Evolutionary conservation across 495 filamentous ascomycete species (phyloP), one percentile per base, ranked within the genome.

Genomic region (Saxophila tyrrhenica): DNA sequence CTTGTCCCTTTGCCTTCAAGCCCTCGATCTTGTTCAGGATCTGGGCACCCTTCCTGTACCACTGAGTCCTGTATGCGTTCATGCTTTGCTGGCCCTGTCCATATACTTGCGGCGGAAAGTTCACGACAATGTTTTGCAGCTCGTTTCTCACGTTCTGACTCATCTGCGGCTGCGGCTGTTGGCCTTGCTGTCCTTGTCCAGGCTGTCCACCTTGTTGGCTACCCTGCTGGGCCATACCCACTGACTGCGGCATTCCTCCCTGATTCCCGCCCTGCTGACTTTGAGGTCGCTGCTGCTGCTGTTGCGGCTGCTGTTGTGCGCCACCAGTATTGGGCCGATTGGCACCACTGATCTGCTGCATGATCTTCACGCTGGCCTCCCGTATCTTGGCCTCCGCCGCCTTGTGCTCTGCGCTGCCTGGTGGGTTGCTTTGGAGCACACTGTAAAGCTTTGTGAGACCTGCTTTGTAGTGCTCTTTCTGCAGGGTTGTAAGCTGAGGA

Each of bases 381-480:
- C 52, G 49, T 38, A 68, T 58, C 48, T 61, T 63, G 10, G 3
- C 25, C 47, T 60, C 58, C 17, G 64, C 62, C 20, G 25, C 22
- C 8, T 39, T 38, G 46, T 60, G 39, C 50, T 61, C 58, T 3
- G 25, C 25, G 38, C 54, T 59, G 45, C 55, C 62, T 32, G 49
- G 22, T 7, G 64, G 51, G 16, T 54, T 54, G 38, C 2, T 56
- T 8, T 61, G 25, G n/a, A 65, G 53, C 19, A 52, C 22, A 17
- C 19, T n/a, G 64, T 64, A 68, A n/a, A 62, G 52, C 39, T 57
- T 55, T 19, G 51, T 47, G 22, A 68, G 43, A 11, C 57, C 54
- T 3, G 42, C 48, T 48, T 57, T 54, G 56, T 62, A 65, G 25
- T 66, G 57, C 11, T 54, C 43, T 43, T 63, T 65, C 53, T 56